These are phyloP conservation scores for Suhomyces panamericanus DNA, from an alignment of 1,139 yeast genomes.

Conservation along the genomic window DNA sequence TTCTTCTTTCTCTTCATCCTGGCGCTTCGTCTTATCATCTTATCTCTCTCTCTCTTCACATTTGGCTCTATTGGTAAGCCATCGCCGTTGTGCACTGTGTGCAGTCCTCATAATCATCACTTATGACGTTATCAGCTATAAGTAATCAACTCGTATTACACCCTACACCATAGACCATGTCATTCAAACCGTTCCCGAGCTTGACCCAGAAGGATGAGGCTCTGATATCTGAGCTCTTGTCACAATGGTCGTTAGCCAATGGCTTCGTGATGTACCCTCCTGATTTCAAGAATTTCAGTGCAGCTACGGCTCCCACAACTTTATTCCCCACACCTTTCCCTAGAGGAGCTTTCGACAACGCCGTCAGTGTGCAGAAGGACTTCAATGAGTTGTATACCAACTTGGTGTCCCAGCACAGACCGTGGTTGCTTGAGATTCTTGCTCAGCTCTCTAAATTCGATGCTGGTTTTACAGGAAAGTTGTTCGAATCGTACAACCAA, in stretches of 20 bases:
- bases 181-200: slow-evolving; percentile 31
- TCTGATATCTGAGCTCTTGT: slow-evolving; percentile 43
- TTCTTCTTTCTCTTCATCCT: too few relatives aligned
- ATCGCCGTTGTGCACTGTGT: background rate
- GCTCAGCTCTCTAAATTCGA: slow-evolving; percentile 60
- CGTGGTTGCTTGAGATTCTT: slow-evolving; percentile 64
- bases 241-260: slow-evolving; percentile 77
- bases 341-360: slow-evolving; percentile 59
- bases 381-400: slow-evolving; percentile 76
- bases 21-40: background rate
- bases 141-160: slow-evolving; percentile 1
- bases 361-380: slow-evolving; percentile 62
- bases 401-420: slow-evolving; percentile 51
- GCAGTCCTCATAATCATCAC: slow-evolving; percentile 2
- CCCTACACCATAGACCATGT: slow-evolving; percentile 1
- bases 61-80: background rate
- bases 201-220: slow-evolving; percentile 29
- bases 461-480: slow-evolving; percentile 75
- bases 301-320: slow-evolving; percentile 81
- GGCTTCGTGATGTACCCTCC: slow-evolving; percentile 82
- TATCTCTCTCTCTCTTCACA: background rate
- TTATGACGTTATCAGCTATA: slow-evolving; percentile 10
- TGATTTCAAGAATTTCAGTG: slow-evolving; percentile 44
- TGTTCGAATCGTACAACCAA: slow-evolving; percentile 58
- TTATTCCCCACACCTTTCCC: slow-evolving; percentile 91